Base-by-base conservation (phyloP, 1,139 yeast genomes). In the Sugiyamaella pinicola region DNA sequence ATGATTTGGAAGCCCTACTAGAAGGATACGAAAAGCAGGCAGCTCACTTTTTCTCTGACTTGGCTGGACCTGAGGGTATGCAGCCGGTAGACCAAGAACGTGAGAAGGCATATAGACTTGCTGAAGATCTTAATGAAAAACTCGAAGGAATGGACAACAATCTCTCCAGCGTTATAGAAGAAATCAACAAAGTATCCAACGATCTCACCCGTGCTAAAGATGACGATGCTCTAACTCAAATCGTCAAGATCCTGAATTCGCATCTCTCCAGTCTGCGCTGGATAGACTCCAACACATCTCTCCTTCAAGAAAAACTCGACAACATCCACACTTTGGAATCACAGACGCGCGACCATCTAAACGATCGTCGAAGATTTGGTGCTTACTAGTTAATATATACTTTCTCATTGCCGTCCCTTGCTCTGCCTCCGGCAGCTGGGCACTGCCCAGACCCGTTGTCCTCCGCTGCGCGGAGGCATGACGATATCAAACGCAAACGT, bases 191-290 rank as follows among this genome's bases (percentile, higher is more conserved):
- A 33, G 93, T 90, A 4, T 87, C 96, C 61, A 88, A 85, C 58
- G 85, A 86, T 2, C 85, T 90, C 67, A 87, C 87, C 68, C 83
- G 85, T 67, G 72, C 81, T 7, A 66, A 68, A 55, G 75, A 71
- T 46, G 85, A 83, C 57, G 85, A 82, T 57, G 77, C 77, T 7
- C 68, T 85, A 72, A 65, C 82, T 69, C 74, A 73, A 53, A 81
- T 93, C 59, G 85, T 95, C 46, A 85, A 84, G 69, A 77, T 95
- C 58, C 79, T 93, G 68, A 91, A 93, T 67, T 81, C 90, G 47
- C 99, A 93, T 69, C 75, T 93, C 68, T 95, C 91, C 59, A 89
- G 96, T 60, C 78, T 93, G 70, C 89, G 85, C 68, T 91, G 93
- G 77, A 82, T 93, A 55, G 96, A 93, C 64, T 78, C 78, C 55